Evolutionary conservation across 148 eudicot species (phyloP), one percentile per base, ranked within the genome.

Genomic region (Rhododendron ferrugineum): DNA sequence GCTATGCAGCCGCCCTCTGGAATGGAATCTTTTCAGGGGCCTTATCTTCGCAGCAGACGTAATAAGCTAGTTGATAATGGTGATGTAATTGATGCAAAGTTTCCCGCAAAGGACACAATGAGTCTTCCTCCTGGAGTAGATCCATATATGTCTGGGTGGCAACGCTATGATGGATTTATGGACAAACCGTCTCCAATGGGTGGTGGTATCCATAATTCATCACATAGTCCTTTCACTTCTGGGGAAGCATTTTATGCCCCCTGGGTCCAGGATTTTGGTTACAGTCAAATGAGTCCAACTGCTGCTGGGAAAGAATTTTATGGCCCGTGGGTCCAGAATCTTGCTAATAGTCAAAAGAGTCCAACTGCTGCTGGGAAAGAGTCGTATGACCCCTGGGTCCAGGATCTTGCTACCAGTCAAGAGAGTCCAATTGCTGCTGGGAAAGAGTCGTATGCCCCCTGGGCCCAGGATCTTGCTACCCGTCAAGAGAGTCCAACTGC

Each of bases 121-220:
- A 84, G 77, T 84, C 82, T 47, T 82, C 75, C 81, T 82, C 30
- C 85, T 82, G 84, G 68, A 23, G n/a, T 75, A 11, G 68, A 83
- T 75, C 49, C 82, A 44, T 37, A 37, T 70, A 76, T 6, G 82
- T 52, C 47, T 26, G 50, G 34, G 75, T 86, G 88, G 85, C 58
- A 54, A 22, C 18, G 3, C 58, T 32, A 32, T 81, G 56, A 47
- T 10, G 22, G 56, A 28, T 32, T 44, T 56, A 34, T 60, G 22
- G 42, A 23, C 36, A 23, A 79, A 15, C 34, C 82, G n/a, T 49
- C 66, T 47, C 28, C 52, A 14, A 28, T 16, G 36, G 40, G 20
- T 50, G 52, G 22, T 79, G 58, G 18, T 15, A 20, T 76, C 15
- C 64, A 28, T 28, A 20, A 6, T 30, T 60, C 78, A 14, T 37